phyloP scores from a whole-genome alignment of 495 filamentous ascomycete species.

The Schizothecium vesticola region DNA sequence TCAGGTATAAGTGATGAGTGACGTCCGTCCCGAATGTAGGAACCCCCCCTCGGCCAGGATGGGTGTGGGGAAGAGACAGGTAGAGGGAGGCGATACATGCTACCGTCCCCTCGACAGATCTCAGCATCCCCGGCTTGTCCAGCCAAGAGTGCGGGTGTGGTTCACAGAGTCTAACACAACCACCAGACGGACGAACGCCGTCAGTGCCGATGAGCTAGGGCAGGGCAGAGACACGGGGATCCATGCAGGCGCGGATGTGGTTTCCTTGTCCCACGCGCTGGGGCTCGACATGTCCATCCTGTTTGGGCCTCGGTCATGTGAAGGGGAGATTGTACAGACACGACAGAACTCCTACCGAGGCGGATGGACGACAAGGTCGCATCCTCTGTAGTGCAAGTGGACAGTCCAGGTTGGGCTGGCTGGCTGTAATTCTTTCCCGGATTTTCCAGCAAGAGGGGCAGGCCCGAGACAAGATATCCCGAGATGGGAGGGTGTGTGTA shows the following conservation, averaged over 20 bases:
- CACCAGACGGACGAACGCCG: background rate
- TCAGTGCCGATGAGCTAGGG: background rate
- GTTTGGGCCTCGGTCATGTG: background rate
- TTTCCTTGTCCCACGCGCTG: background rate
- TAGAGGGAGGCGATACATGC: background rate
- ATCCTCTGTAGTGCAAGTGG: background rate
- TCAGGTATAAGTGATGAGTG: conserved; percentile 7
- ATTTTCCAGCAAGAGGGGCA: background rate
- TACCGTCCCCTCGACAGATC: background rate
- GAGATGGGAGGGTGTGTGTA: background rate
- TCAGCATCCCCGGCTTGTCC: background rate
- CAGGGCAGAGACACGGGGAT: background rate
- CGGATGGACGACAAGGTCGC: background rate
- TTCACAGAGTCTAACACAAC: background rate
- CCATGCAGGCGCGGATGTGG: background rate
- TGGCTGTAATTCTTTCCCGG: background rate
- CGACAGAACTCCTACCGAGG: background rate
- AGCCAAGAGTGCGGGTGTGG: background rate
- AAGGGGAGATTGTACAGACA: background rate
- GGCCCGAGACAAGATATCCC: background rate
- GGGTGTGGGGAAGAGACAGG: background rate
- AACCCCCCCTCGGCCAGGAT: background rate
- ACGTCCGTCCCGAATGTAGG: background rate
- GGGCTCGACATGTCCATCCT: background rate
- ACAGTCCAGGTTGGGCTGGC: background rate